Base-by-base conservation (phyloP, 257 asterid genomes). In the Oldenlandia corymbosa region DNA sequence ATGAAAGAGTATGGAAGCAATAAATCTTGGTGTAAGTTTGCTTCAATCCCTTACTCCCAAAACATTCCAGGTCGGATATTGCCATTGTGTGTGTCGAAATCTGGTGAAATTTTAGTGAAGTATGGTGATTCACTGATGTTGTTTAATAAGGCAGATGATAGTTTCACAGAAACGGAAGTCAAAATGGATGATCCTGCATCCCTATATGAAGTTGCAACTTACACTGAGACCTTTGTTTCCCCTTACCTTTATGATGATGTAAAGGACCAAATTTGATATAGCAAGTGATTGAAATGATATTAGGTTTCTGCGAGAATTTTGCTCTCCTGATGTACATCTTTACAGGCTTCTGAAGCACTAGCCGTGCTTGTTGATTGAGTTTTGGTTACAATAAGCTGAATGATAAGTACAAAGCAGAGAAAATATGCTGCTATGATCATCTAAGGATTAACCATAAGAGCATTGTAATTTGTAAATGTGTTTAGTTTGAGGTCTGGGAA, bases 1-100 rank as follows among this genome's bases (percentile, higher is more conserved):
- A 60, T 80, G 82, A 71, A 65, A 43, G 75, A 74, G 62, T 68
- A 76, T 34, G 78, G 80, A 9, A 70, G 51, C 21, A 53, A 2
- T 18, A 74, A 72, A 10, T 76, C 83, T 9, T 80, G 85, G 83
- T 58, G 43, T 28, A 77, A 69, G 37, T 26, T 77, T 50, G 66
- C 49, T 5, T 28, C 68, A 1, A 14, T 77, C 7, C 34, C 75
- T 2, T 50, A 13, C 27, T 24, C 39, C 32, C 31, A 9, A 2
- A n/a, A 10, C 58, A 23, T 0, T 48, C 36, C 26, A 43, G 58
- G 47, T 17, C 32, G 18, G n/a, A 1, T 53, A 39, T 54, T 65
- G 3, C 65, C 71, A 10, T 32, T 70, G 67, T 68, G 48, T 68
- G 70, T 80, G 52, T 64, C 75, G 0, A 55, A 76, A 58, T 12